phyloP scores from a whole-genome alignment of 768 basidiomycete species.

The Pholiota conissans region DNA sequence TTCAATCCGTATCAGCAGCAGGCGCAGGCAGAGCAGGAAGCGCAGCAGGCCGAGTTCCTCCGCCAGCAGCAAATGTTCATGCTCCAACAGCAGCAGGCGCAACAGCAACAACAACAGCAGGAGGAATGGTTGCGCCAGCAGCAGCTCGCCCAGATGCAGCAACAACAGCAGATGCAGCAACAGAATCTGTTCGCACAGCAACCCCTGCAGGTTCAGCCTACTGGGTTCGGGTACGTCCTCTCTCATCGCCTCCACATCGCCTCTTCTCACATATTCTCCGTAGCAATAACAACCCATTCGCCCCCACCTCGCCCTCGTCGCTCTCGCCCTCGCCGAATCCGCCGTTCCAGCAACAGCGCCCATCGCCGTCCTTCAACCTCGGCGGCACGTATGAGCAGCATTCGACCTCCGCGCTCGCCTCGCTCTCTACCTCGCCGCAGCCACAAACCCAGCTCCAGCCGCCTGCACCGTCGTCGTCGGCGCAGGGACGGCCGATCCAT shows the following conservation, averaged over 20 bases:
- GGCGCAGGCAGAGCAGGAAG: slow-evolving; percentile 78
- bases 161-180: slow-evolving; percentile 51
- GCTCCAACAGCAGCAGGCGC: slow-evolving; percentile 53
- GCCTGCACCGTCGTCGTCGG: slow-evolving; percentile 27
- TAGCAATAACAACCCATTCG: slow-evolving; percentile 97
- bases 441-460: slow-evolving; percentile 30
- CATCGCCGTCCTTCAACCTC: slow-evolving; percentile 65
- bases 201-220: slow-evolving; percentile 57
- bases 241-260: not conserved
- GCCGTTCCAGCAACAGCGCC: slow-evolving; percentile 14
- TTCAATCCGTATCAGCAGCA: slow-evolving; percentile 97
- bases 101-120: slow-evolving; percentile 56
- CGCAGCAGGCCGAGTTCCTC: slow-evolving; percentile 76
- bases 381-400: slow-evolving; percentile 67
- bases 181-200: slow-evolving; percentile 48
- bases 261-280: slow-evolving; percentile 23
- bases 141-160: slow-evolving; percentile 46
- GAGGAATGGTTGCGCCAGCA: slow-evolving; percentile 50
- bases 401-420: slow-evolving; percentile 43
- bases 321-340: slow-evolving; percentile 23
- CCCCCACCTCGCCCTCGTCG: slow-evolving; percentile 43
- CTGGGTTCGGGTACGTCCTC: slow-evolving; percentile 74
- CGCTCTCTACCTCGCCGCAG: slow-evolving; percentile 42
- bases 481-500: slow-evolving; percentile 30
- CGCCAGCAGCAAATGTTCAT: slow-evolving; percentile 73